Percentiles rank a stretch among this genome's conserved stretches.
Evolutionary conservation across 257 asterid genomes (phyloP).

Genomic region (Plantago ovata): DNA sequence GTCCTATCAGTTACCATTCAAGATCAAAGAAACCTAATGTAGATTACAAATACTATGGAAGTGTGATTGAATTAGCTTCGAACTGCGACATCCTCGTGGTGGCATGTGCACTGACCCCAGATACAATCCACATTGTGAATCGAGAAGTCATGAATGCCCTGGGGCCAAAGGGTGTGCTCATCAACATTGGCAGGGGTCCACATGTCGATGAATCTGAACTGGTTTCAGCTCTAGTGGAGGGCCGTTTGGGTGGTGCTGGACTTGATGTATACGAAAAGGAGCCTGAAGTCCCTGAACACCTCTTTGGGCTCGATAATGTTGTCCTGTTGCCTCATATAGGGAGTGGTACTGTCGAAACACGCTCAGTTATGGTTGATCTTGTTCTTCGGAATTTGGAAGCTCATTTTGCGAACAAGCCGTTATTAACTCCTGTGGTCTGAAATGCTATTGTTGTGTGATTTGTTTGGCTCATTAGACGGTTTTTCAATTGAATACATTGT

Average conservation of each 20-base stretch:
- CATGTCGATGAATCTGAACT: constrained; percentile 66
- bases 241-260: constrained; percentile 84
- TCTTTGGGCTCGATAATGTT: constrained; percentile 52
- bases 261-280: constrained; percentile 79
- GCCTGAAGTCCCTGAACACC: constrained; percentile 54
- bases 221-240: constrained; percentile 58
- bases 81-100: constrained; percentile 52
- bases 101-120: constrained; percentile 56
- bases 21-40: constrained; percentile 52
- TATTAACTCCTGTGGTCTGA: constrained; percentile 63
- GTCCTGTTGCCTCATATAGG: constrained; percentile 74
- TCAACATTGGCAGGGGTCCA: constrained; percentile 71
- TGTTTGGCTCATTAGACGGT: neutral
- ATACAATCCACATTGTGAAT: constrained; percentile 56
- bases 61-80: constrained; percentile 47
- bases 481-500: no score
- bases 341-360: constrained; percentile 57
- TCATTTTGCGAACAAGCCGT: constrained; percentile 56
- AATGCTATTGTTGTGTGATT: neutral
- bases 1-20: constrained; percentile 61
- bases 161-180: constrained; percentile 65
- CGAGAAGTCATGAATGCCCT: constrained; percentile 57
- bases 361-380: constrained; percentile 67
- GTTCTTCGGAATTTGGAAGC: constrained; percentile 68
- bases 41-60: constrained; percentile 44